Percentiles rank a stretch among this genome's conserved stretches.
Conservation (phyloP, 2,329 filamentous ascomycete genomes). For the Fusarium guadeloupense region DNA sequence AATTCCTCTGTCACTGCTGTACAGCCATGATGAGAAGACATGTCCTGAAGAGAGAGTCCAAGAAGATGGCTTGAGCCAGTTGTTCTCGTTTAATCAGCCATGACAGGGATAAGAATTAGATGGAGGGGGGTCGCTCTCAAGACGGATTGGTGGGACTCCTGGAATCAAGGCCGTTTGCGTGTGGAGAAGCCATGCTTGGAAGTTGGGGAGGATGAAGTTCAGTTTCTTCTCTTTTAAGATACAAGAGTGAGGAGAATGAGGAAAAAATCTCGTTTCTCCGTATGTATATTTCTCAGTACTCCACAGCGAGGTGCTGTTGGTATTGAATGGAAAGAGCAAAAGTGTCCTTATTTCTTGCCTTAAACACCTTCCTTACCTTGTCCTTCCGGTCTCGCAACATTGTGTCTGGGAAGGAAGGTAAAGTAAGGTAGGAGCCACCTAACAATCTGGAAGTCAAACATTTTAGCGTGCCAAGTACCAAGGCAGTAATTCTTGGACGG, state of each 20-base stretch:
- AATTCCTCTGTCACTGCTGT: background rate
- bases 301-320: no score
- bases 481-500: no score
- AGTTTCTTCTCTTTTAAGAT: constrained; percentile 6
- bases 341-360: constrained; percentile 15
- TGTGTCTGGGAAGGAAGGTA: background rate
- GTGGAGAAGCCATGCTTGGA: constrained; percentile 28
- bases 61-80: constrained; percentile 29
- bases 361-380: background rate
- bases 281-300: constrained; percentile 7
- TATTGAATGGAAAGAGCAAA: constrained; percentile 7
- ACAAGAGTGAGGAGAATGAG: constrained; percentile 3
- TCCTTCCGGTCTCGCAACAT: constrained; percentile 5
- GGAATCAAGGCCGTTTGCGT: constrained; percentile 20
- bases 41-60: constrained; percentile 16
- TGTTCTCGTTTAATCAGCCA: constrained; percentile 28
- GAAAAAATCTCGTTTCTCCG: constrained; percentile 15
- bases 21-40: background rate
- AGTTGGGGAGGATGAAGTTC: constrained; percentile 14
- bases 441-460: no score
- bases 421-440: background rate
- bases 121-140: constrained; percentile 26
- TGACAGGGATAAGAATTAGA: constrained; percentile 20
- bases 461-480: no score
- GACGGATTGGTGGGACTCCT: constrained; percentile 33